A percentile compares a stretch with the other conserved stretches of the same genome.
Conservation (phyloP, 2,329 filamentous ascomycete species). For the Colletotrichum theobromicola region DNA sequence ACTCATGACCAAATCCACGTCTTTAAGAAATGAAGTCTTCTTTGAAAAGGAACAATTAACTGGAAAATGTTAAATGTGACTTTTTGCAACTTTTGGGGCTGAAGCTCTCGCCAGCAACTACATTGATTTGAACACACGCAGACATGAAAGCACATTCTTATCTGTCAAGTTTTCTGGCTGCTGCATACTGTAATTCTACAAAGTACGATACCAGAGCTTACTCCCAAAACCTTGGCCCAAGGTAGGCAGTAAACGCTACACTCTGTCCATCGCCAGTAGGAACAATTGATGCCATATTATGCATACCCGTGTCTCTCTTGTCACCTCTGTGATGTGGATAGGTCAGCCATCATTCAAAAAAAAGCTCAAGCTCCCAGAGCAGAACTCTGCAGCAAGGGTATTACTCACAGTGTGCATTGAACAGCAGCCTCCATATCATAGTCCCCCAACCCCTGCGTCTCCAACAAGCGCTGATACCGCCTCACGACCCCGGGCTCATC, state of each 20-base stretch:
- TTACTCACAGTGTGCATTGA: not conserved
- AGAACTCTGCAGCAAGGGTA: rapidly evolving
- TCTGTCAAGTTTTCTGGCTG: not conserved
- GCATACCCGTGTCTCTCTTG: not conserved
- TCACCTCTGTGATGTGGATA: not conserved
- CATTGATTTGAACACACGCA: no score
- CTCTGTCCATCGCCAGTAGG: not conserved
- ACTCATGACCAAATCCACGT: no score
- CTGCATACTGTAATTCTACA: not conserved
- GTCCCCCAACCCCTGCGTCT: not conserved
- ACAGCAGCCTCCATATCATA: not conserved
- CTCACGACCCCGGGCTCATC: not conserved
- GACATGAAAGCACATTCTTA: no score
- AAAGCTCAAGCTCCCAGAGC: not conserved
- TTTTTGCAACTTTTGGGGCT: no score
- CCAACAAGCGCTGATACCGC: not conserved
- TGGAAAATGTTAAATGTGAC: no score
- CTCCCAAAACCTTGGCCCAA: not conserved
- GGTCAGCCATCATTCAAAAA: not conserved
- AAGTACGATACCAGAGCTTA: not conserved
- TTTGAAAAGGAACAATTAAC: no score
- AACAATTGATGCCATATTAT: not conserved
- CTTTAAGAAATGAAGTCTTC: no score
- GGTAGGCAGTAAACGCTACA: not conserved
- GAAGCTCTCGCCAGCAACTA: no score